Base-by-base conservation (phyloP, 192 early-diverging fungal species). In the Backusella psychrophila region DNA sequence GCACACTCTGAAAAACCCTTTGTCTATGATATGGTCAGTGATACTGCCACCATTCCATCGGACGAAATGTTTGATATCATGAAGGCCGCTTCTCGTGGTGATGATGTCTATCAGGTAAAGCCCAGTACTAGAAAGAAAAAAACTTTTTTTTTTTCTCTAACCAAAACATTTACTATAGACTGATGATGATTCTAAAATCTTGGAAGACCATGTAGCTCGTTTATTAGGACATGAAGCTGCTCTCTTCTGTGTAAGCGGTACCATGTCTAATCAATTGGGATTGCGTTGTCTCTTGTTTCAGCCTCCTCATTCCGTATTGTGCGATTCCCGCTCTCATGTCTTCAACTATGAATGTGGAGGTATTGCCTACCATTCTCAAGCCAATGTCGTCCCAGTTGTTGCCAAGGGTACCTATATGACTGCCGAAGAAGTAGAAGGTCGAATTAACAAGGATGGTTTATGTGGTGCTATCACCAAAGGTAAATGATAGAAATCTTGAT, bases 221-320 rank as follows among this genome's bases (percentile, higher is more conserved):
- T 82, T 97, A n/a, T 88, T 91, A 66, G 91, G 92, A 23, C 89
- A 97, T 49, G 90, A 95, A 78, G 90, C 93, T 2, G 93, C 91
- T 26, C 81, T 97, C 17, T 97, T 97, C 78, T 92, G 92, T 67
- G 83, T 89, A 0, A 90, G 90, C 4, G 95, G 93, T 9, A 96
- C 95, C 3, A 94, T 96, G 94, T 80, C 88, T 77, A 94, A 94
- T 80, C 92, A 97, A 80, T 72, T 97, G 34, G 96, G 91, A 21
- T 87, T 96, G 53, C 89, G 94, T 46, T 81, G 89, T 0, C 93
- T 95, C 52, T 79, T 98, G 19, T 70, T 75, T 38, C 82, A 87
- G 65, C 95, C 95, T 44, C 97, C 97, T 0, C 90, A 94, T 56
- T 92, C 91, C 0, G 86, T 96, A 4, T 67, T 97, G 7, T 87